These are phyloP conservation scores for Alternaria panax DNA, from an alignment of 2,329 filamentous ascomycete genomes.

Conservation along the genomic window DNA sequence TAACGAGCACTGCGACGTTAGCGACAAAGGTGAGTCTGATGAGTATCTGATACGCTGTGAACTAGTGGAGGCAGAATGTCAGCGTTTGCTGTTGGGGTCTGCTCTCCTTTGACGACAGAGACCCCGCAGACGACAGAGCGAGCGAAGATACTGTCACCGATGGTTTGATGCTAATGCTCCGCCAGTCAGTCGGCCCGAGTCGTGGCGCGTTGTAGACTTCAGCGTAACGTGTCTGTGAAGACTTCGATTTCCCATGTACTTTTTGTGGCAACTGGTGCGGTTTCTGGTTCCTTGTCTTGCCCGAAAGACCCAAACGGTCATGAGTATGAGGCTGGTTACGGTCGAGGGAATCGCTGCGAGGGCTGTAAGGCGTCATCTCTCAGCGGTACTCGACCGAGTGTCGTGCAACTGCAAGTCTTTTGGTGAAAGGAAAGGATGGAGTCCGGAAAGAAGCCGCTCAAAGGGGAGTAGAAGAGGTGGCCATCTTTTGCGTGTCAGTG, in stretches of 20 bases:
- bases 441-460: not conserved
- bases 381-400: not conserved
- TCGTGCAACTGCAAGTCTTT: not conserved
- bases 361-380: not conserved
- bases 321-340: not conserved
- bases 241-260: not conserved
- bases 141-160: not conserved
- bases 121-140: not conserved
- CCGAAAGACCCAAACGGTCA: not conserved
- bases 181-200: not conserved
- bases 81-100: slow-evolving; percentile 1
- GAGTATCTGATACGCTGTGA: slow-evolving; percentile 28
- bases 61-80: slow-evolving; percentile 21
- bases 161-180: not conserved
- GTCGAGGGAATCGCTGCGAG: not conserved
- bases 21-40: slow-evolving; percentile 12
- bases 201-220: not conserved
- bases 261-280: not conserved
- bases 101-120: not conserved
- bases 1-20: slow-evolving; percentile 14
- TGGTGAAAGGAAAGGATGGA: not conserved
- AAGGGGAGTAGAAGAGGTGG: not conserved
- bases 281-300: not conserved
- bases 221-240: not conserved
- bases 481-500: not conserved